A percentile compares a stretch with the other conserved stretches of the same genome.
phyloP scores from a whole-genome alignment of 441 rosid species.

The Kokia cookei region DNA sequence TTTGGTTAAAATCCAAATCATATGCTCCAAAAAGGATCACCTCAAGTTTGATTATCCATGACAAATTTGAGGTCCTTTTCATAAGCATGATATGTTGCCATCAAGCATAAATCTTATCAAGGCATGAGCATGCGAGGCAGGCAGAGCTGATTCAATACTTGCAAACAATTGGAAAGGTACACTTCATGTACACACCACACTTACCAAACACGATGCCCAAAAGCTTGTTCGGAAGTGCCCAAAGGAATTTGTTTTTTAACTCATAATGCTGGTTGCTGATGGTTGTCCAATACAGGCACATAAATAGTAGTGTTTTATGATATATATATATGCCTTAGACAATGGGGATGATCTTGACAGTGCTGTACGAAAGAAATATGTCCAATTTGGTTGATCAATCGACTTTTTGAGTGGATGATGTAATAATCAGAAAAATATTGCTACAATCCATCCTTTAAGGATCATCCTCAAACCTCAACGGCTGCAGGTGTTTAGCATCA shows the following conservation, averaged over 20 bases:
- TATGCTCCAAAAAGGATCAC: background rate
- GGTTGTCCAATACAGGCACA: background rate
- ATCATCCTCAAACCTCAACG: background rate
- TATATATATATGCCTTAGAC: background rate
- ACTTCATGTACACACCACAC: background rate
- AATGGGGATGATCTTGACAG: background rate
- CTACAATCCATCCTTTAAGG: background rate
- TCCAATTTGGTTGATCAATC: background rate
- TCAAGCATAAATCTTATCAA: background rate
- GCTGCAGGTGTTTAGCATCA: background rate
- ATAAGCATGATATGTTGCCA: background rate
- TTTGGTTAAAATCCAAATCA: constrained; percentile 2
- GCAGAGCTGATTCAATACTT: background rate
- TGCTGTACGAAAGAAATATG: background rate
- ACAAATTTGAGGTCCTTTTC: background rate
- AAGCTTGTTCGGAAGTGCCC: background rate
- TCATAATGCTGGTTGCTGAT: background rate
- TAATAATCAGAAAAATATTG: background rate
- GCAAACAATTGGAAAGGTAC: background rate
- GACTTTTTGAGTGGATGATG: background rate
- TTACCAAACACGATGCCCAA: background rate
- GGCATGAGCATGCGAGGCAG: background rate
- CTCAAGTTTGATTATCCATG: background rate
- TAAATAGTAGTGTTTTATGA: background rate
- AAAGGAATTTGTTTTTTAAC: background rate